A percentile compares a stretch with the other conserved stretches of the same genome.
These are phyloP conservation scores for Parachlorella kessleri DNA, from an alignment of 139 green algal genomes.

Conservation along the genomic window DNA sequence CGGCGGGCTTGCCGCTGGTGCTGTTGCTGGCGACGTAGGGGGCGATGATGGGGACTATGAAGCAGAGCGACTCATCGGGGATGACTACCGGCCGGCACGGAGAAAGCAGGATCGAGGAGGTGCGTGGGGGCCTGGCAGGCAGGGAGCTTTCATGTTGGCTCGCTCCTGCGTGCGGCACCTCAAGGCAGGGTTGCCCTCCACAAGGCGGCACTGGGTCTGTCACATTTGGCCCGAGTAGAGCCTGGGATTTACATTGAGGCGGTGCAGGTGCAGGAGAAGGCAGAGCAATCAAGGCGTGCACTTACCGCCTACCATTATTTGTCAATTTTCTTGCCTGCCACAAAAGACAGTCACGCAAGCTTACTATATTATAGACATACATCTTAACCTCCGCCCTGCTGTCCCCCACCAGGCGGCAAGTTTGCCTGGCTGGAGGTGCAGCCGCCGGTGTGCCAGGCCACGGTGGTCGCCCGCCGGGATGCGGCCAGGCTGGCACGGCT, in stretches of 20 bases:
- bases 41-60: background rate
- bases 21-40: background rate
- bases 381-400: no score
- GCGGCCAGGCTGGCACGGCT: slow-evolving; percentile 21
- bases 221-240: no score
- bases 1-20: no score
- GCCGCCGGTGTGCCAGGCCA: slow-evolving; percentile 27
- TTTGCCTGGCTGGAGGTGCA: background rate
- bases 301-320: background rate
- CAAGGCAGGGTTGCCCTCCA: no score
- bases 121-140: no score
- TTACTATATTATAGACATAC: background rate
- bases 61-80: background rate
- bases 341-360: background rate
- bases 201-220: no score
- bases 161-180: no score
- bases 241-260: no score
- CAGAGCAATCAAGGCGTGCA: background rate
- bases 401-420: background rate
- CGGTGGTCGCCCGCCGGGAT: slow-evolving; percentile 18
- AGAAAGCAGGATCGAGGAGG: no score
- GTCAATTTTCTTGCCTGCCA: background rate
- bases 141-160: no score
- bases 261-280: background rate
- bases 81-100: background rate